These are phyloP conservation scores for Corynespora cassiicola DNA, from an alignment of 2,329 filamentous ascomycete genomes.

Conservation along the genomic window DNA sequence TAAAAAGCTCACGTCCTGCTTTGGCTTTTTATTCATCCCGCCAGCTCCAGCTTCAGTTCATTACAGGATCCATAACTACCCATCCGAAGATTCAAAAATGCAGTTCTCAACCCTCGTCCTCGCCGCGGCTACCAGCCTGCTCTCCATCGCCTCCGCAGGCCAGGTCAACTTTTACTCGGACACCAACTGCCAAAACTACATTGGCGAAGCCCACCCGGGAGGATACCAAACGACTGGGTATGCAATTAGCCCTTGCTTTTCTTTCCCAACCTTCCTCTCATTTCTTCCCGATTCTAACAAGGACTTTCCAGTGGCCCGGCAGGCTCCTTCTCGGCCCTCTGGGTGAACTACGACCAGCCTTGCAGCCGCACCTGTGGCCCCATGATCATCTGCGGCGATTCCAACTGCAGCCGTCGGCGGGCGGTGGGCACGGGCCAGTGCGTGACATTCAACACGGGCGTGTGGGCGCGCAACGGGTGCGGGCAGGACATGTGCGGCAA, in stretches of 20 bases:
- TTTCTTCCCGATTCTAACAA: not conserved
- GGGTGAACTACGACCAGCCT: constrained; percentile 18
- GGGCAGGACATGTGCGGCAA: constrained; percentile 16
- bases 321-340: constrained; percentile 22
- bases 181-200: constrained; percentile 23
- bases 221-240: constrained; percentile 16
- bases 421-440: constrained; percentile 13
- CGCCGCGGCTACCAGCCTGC: constrained; percentile 7
- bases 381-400: constrained; percentile 21
- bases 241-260: not conserved
- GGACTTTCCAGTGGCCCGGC: constrained; percentile 19
- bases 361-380: constrained; percentile 22
- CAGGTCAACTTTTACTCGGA: constrained; percentile 28
- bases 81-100: not conserved
- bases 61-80: no score
- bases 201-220: constrained; percentile 15
- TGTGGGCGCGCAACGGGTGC: constrained; percentile 23
- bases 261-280: not conserved
- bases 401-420: constrained; percentile 12
- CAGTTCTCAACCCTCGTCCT: constrained; percentile 10
- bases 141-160: constrained; percentile 15
- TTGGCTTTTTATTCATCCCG: no score
- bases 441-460: constrained; percentile 20
- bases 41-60: no score
- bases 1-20: no score